Evolutionary conservation across 1,284 basidiomycete species (phyloP).

Genomic region (Gymnopus androsaceus): DNA sequence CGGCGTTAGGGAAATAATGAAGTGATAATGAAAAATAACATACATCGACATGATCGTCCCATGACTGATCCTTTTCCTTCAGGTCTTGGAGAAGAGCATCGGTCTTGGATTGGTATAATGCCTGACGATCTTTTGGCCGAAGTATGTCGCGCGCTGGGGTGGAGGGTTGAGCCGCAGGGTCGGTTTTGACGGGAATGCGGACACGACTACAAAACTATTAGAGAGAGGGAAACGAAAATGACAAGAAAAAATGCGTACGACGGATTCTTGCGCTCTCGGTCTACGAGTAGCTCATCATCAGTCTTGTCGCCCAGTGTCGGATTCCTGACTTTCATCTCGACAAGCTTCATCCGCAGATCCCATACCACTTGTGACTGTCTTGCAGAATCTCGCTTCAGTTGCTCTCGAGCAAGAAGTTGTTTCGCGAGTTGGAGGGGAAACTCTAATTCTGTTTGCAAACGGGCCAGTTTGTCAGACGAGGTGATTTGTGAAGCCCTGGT

Average conservation of each 20-base stretch:
- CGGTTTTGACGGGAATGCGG: conserved; percentile 49
- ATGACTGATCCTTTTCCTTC: conserved; percentile 77
- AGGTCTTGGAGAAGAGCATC: conserved; percentile 68
- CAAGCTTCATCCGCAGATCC: conserved; percentile 76
- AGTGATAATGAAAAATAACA: conserved; percentile 25
- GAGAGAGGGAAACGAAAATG: conserved; percentile 9
- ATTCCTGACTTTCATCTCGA: conserved; percentile 80
- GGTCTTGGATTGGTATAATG: conserved; percentile 63
- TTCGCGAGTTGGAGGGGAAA: conserved; percentile 75
- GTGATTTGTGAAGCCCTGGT: conserved; percentile 89
- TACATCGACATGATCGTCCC: conserved; percentile 87
- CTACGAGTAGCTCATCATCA: conserved; percentile 82
- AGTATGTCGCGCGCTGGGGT: conserved; percentile 44
- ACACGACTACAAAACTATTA: conserved; percentile 24
- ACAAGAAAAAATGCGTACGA: background rate
- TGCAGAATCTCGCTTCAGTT: conserved; percentile 67
- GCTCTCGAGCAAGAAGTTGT: conserved; percentile 73
- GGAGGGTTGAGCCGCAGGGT: conserved; percentile 42
- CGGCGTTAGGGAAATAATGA: conserved; percentile 13
- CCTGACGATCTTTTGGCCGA: conserved; percentile 67
- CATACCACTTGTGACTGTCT: conserved; percentile 69
- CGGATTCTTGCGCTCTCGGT: conserved; percentile 73
- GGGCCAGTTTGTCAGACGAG: conserved; percentile 84
- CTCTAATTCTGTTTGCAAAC: conserved; percentile 77
- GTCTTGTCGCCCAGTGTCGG: conserved; percentile 67